Evolutionary conservation across 78 protist genomes (phyloP).

Genomic region (Chrysochromulina tobinii): DNA sequence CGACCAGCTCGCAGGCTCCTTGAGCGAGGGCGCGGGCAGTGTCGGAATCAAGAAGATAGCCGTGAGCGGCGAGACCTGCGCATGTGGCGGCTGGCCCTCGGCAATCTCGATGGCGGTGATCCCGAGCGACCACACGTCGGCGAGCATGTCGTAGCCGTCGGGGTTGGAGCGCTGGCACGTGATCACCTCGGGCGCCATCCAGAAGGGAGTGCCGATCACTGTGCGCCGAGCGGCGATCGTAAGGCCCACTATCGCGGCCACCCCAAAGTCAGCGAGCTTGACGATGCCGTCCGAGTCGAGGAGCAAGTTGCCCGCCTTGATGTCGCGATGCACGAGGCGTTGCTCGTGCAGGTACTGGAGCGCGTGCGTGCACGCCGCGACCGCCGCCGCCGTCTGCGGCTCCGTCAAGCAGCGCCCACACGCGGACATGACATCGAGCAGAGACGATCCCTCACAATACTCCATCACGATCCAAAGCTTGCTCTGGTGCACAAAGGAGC

Average conservation of each 20-base stretch:
- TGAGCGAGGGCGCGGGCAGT: slow-evolving; percentile 86
- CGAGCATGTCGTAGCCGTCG: slow-evolving; percentile 67
- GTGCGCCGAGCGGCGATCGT: not conserved
- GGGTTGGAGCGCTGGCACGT: slow-evolving; percentile 8
- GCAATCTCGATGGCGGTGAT: slow-evolving; percentile 98
- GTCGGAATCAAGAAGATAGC: slow-evolving; percentile 93
- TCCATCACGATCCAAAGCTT: slow-evolving; percentile 36
- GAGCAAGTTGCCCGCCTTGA: slow-evolving; percentile 50
- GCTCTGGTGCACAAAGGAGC: not conserved
- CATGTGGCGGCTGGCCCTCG: slow-evolving; percentile 90
- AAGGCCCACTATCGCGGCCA: not conserved
- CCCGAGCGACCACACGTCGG: slow-evolving; percentile 99
- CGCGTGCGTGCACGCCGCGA: not conserved
- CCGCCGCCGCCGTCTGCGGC: not conserved
- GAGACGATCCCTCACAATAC: not conserved
- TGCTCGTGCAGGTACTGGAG: slow-evolving; percentile 18
- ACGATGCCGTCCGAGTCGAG: slow-evolving; percentile 5
- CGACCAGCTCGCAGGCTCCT: slow-evolving; percentile 75
- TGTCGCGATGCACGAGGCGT: slow-evolving; percentile 42
- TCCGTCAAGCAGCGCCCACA: not conserved
- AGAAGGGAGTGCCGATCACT: slow-evolving; percentile 64
- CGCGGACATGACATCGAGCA: not conserved
- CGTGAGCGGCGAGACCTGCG: slow-evolving; percentile 86
- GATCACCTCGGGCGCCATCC: slow-evolving; percentile 95
- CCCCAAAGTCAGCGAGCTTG: slow-evolving; percentile 49